Percentiles rank a stretch among this genome's conserved stretches.
These are phyloP conservation scores for Didymella glomerata DNA, from an alignment of 2,329 filamentous ascomycete genomes.

Conservation along the genomic window DNA sequence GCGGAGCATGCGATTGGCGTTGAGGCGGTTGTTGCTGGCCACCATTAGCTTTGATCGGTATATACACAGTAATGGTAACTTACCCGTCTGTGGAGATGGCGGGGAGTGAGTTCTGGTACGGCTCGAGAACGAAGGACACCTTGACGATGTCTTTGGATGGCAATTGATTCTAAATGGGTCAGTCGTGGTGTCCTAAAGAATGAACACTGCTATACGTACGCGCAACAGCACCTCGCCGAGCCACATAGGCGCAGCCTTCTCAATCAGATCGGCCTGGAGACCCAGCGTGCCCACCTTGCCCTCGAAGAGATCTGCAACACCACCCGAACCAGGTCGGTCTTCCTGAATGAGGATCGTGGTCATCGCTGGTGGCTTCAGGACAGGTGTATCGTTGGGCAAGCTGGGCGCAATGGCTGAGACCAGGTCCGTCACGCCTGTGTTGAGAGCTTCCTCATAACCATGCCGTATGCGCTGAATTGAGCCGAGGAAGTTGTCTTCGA, in stretches of 20 bases:
- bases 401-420: constrained; percentile 74
- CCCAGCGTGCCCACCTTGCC: constrained; percentile 84
- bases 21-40: constrained; percentile 81
- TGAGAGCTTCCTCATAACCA: constrained; percentile 74
- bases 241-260: constrained; percentile 90
- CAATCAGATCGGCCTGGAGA: constrained; percentile 80
- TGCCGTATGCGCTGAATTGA: constrained; percentile 76
- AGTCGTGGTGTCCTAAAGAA: background rate
- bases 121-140: constrained; percentile 91
- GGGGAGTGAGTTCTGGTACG: constrained; percentile 78
- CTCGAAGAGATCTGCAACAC: constrained; percentile 85
- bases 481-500: constrained; percentile 78
- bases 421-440: constrained; percentile 60
- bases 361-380: constrained; percentile 73
- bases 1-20: constrained; percentile 95
- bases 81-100: constrained; percentile 77
- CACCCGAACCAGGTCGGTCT: constrained; percentile 68
- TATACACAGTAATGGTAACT: constrained; percentile 32
- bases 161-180: constrained; percentile 70
- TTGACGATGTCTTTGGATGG: constrained; percentile 93
- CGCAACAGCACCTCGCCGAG: constrained; percentile 84
- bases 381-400: constrained; percentile 75
- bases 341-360: constrained; percentile 72
- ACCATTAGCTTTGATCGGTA: background rate
- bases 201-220: constrained; percentile 53